Evolutionary conservation across 2,329 filamentous ascomycete genomes (phyloP).

Genomic region (Colletotrichum tamarilloi): DNA sequence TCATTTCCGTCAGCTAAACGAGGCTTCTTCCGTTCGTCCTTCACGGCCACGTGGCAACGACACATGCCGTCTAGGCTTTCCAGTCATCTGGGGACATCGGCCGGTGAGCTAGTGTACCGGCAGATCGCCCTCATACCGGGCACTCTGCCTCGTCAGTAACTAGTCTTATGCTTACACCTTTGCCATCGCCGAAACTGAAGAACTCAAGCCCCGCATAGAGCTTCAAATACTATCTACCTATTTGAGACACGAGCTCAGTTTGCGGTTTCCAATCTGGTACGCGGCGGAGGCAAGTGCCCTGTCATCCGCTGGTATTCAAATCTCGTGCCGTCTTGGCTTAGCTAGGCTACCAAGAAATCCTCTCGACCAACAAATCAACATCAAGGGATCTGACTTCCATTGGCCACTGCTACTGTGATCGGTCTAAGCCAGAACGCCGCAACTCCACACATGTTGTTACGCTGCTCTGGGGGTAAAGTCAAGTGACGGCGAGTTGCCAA

Average conservation of each 20-base stretch:
- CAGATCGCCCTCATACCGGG: not conserved
- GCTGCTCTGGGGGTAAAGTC: not conserved
- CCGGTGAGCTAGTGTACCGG: not conserved
- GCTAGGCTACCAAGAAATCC: not conserved
- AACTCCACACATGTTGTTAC: not conserved
- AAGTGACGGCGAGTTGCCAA: conserved; percentile 11
- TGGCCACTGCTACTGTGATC: not conserved
- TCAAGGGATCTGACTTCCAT: not conserved
- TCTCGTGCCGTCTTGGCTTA: conserved; percentile 19
- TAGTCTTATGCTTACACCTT: not conserved
- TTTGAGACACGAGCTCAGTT: not conserved
- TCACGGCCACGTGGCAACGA: conserved; percentile 22
- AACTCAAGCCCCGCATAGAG: not conserved
- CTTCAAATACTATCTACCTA: not conserved
- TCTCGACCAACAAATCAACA: conserved; percentile 17
- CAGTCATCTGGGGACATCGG: not conserved
- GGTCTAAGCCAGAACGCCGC: not conserved
- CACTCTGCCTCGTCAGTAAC: not conserved
- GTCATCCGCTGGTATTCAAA: not conserved
- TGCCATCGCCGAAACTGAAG: not conserved
- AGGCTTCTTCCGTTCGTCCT: conserved; percentile 21
- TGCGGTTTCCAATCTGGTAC: not conserved
- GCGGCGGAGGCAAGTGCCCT: not conserved
- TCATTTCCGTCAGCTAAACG: conserved; percentile 2
- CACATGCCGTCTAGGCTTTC: not conserved